These are phyloP conservation scores for Stephania yunnanensis DNA, from an alignment of 164 flowering plant genomes.

Conservation along the genomic window DNA sequence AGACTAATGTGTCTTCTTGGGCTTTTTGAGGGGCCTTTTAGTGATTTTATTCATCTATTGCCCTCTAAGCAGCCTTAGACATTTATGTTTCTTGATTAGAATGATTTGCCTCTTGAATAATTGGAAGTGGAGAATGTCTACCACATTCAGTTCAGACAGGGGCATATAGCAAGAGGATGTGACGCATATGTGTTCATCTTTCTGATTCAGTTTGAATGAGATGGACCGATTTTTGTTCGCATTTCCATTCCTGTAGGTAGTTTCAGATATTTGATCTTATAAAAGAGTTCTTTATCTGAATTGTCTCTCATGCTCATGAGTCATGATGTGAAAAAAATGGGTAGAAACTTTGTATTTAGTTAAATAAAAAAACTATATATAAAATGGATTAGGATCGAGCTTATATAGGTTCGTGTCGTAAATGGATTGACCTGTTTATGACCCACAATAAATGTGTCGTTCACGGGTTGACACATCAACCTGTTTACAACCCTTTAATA, in stretches of 20 bases:
- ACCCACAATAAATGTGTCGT: too few species aligned
- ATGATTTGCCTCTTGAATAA: conserved; percentile 27
- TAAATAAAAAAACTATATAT: too few species aligned
- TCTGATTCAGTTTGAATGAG: conserved; percentile 19
- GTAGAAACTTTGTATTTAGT: too few species aligned
- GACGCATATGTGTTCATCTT: neutral
- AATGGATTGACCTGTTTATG: too few species aligned
- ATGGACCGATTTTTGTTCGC: conserved; percentile 3
- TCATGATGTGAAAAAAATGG: too few species aligned
- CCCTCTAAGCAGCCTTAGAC: conserved; percentile 29
- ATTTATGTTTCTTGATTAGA: neutral
- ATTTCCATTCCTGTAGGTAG: neutral
- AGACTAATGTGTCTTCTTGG: neutral
- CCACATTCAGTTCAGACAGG: conserved; percentile 33
- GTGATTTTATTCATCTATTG: neutral
- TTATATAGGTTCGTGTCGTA: too few species aligned
- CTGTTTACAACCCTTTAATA: too few species aligned
- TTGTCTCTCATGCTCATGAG: too few species aligned
- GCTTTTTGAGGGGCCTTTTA: conserved; percentile 19
- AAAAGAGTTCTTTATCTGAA: too few species aligned
- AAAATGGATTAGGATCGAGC: too few species aligned
- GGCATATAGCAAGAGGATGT: conserved; percentile 19
- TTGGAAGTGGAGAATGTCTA: conserved; percentile 7
- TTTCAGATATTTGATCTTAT: conserved; percentile 16
- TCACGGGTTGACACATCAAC: too few species aligned